phyloP scores from a whole-genome alignment of 129 eudicot genomes.

The Chrysanthemum seticuspe region DNA sequence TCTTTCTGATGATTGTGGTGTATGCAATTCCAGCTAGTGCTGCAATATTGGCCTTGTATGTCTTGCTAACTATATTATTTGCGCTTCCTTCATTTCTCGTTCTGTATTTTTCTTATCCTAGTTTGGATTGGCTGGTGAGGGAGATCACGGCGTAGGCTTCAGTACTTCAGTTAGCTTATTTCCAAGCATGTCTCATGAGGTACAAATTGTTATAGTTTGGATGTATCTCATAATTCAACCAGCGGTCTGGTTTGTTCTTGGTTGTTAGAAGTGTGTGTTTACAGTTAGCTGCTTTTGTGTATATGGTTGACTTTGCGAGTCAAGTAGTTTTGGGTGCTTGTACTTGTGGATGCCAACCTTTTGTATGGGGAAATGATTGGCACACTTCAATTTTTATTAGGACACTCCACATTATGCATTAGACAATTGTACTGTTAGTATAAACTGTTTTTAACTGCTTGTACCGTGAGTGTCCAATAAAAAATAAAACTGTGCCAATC shows the following conservation, averaged over 20 bases:
- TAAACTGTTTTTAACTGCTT: no score
- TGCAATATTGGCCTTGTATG: constrained; percentile 52
- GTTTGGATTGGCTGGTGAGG: constrained; percentile 77
- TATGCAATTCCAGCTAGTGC: constrained; percentile 68
- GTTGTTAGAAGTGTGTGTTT: no score
- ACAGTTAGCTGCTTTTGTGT: neutral
- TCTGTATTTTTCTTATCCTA: constrained; percentile 68
- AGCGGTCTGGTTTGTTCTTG: neutral
- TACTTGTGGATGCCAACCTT: no score
- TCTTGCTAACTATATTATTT: constrained; percentile 53
- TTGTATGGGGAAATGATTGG: no score
- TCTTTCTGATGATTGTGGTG: constrained; percentile 53
- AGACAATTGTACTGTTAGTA: no score
- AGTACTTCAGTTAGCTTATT: neutral
- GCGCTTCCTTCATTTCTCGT: constrained; percentile 68
- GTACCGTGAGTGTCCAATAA: no score
- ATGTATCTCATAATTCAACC: neutral
- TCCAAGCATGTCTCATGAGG: no score
- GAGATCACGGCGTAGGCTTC: constrained; percentile 56
- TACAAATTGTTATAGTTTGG: neutral
- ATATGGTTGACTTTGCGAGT: neutral
- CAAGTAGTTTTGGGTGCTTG: neutral
- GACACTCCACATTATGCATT: no score
- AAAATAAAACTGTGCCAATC: no score
- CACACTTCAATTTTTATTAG: no score